A percentile compares a stretch with the other conserved stretches of the same genome.
phyloP scores from a whole-genome alignment of 2,329 filamentous ascomycete genomes.

The Arachnopeziza araneosa region DNA sequence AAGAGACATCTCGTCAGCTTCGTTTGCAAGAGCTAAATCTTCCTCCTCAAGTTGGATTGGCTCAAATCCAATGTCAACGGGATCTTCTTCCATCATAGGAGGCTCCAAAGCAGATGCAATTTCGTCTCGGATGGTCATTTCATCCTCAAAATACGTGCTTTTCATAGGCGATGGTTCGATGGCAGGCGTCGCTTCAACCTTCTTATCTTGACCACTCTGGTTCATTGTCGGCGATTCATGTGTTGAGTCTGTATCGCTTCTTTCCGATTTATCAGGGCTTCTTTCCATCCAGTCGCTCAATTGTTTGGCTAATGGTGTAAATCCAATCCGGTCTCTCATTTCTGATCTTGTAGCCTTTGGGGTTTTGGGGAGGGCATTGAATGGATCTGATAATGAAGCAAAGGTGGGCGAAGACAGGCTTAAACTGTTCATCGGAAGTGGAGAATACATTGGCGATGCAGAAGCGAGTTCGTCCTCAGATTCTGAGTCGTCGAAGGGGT shows the following conservation, averaged over 20 bases:
- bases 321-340: constrained; percentile 40
- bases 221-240: not conserved
- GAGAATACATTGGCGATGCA: constrained; percentile 25
- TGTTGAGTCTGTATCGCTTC: not conserved
- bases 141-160: constrained; percentile 55
- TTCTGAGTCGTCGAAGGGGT: constrained; percentile 45
- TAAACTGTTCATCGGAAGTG: constrained; percentile 20
- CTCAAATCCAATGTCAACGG: constrained; percentile 31
- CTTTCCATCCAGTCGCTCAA: constrained; percentile 57
- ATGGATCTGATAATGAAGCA: constrained; percentile 36
- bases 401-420: constrained; percentile 29
- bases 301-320: constrained; percentile 59
- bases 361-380: constrained; percentile 18
- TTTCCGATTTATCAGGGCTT: constrained; percentile 45
- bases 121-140: constrained; percentile 46
- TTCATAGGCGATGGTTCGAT: constrained; percentile 32
- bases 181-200: not conserved
- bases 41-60: constrained; percentile 46
- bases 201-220: not conserved
- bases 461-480: constrained; percentile 48
- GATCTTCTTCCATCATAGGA: not conserved
- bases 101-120: constrained; percentile 30
- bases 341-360: constrained; percentile 12
- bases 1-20: constrained; percentile 56
- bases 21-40: constrained; percentile 51